Percentiles rank a stretch among this genome's conserved stretches.
phyloP scores from a whole-genome alignment of 225 moss, liverwort and hornwort genomes.

The Sphagnum tenellum region DNA sequence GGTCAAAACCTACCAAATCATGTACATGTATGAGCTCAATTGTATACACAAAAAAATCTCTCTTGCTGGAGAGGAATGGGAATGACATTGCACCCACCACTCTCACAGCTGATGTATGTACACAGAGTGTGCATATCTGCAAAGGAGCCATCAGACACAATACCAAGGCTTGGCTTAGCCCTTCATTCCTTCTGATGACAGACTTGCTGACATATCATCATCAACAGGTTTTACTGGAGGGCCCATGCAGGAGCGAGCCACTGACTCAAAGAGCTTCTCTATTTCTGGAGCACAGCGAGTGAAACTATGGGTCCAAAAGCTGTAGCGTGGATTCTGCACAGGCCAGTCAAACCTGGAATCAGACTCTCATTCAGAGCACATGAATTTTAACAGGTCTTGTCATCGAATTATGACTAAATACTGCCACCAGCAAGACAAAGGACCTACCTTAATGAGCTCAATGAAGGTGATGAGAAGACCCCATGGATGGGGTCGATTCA shows the following conservation, averaged over 20 bases:
- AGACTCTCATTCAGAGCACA: too few species aligned
- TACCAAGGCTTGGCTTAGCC: constrained; percentile 16
- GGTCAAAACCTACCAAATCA: too few species aligned
- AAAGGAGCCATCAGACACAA: too few species aligned
- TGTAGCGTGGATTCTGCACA: constrained; percentile 85
- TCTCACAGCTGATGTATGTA: too few species aligned
- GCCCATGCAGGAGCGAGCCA: constrained; percentile 88
- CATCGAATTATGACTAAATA: too few species aligned
- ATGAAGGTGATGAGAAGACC: constrained; percentile 90
- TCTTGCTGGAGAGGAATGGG: too few species aligned
- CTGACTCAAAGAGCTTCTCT: constrained; percentile 86
- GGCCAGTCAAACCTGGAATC: too few species aligned
- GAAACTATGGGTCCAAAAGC: constrained; percentile 87
- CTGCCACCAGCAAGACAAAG: neutral
- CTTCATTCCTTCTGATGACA: constrained; percentile 54
- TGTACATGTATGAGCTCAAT: too few species aligned
- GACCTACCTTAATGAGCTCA: constrained; percentile 78
- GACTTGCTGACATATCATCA: constrained; percentile 62
- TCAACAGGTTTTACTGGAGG: constrained; percentile 68
- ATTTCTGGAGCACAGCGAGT: constrained; percentile 91
- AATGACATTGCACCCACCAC: too few species aligned
- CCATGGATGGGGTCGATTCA: constrained; percentile 97
- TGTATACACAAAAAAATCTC: too few species aligned
- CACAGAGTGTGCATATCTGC: too few species aligned
- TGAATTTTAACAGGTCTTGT: too few species aligned